These are phyloP conservation scores for Gossypium davidsonii DNA, from an alignment of 441 rosid genomes.

Conservation along the genomic window DNA sequence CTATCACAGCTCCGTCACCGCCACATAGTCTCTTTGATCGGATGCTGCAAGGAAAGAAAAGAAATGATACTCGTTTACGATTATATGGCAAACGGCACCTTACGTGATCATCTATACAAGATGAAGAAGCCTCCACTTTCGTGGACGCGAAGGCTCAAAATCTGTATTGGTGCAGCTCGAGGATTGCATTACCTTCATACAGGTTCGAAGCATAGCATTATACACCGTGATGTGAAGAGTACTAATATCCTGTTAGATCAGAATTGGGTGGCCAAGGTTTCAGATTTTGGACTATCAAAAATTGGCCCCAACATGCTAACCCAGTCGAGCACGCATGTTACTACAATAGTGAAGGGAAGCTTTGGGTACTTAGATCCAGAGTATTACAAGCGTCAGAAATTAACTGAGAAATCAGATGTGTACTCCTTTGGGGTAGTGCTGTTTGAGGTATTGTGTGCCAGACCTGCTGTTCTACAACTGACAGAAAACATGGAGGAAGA, in stretches of 20 bases:
- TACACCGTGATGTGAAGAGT: constrained; percentile 79
- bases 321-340: constrained; percentile 12
- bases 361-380: constrained; percentile 81
- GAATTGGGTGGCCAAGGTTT: constrained; percentile 74
- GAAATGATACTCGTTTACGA: constrained; percentile 86
- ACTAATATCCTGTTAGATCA: constrained; percentile 70
- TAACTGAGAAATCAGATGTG: constrained; percentile 74
- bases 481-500: constrained; percentile 1
- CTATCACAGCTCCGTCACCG: constrained; percentile 56
- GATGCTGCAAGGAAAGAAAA: constrained; percentile 58
- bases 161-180: constrained; percentile 74
- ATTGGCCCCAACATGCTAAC: constrained; percentile 1
- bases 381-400: constrained; percentile 50
- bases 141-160: constrained; percentile 64
- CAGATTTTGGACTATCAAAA: constrained; percentile 57
- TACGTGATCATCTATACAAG: constrained; percentile 47
- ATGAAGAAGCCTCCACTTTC: constrained; percentile 40
- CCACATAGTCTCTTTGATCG: constrained; percentile 71
- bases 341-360: constrained; percentile 76
- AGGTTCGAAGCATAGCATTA: constrained; percentile 56
- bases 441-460: constrained; percentile 54
- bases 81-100: constrained; percentile 73
- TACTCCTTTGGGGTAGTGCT: constrained; percentile 88
- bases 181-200: constrained; percentile 92
- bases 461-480: constrained; percentile 8